A percentile compares a stretch with the other conserved stretches of the same genome.
Evolutionary conservation across 225 moss, liverwort and hornwort genomes (phyloP).

Genomic region (Takakia lepidozioides): DNA sequence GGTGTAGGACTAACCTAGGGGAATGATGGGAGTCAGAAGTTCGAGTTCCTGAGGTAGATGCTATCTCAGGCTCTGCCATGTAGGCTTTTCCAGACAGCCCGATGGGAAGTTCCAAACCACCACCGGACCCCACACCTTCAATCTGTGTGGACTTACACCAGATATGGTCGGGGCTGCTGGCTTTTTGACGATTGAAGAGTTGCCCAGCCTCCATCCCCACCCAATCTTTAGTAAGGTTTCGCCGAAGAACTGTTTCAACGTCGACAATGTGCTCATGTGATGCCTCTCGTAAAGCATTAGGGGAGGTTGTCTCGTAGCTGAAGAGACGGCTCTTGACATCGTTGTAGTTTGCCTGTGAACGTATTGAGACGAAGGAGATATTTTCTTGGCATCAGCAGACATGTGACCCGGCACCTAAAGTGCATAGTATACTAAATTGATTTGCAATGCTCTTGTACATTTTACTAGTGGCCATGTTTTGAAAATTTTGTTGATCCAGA

Average conservation of each 20-base stretch:
- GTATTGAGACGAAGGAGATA: no score
- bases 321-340: constrained; percentile 56
- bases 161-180: constrained; percentile 3
- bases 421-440: no score
- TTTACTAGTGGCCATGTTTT: no score
- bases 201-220: constrained; percentile 5
- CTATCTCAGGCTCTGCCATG: not conserved
- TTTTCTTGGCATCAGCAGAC: no score
- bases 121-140: no score
- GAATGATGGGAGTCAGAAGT: not conserved
- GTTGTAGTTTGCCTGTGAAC: constrained; percentile 40
- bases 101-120: constrained; percentile 1
- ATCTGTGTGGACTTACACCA: no score
- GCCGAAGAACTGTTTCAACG: constrained; percentile 10
- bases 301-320: constrained; percentile 40
- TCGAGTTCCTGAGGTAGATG: not conserved
- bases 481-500: no score
- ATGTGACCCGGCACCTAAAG: no score
- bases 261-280: constrained; percentile 8
- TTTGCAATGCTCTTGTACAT: no score
- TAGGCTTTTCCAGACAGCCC: not conserved
- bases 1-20: no score
- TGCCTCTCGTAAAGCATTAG: constrained; percentile 20
- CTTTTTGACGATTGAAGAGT: not conserved
- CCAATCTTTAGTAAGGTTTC: constrained; percentile 8